Conservation (phyloP, 192 early-diverging fungal species). For the Gryganskiella cystojenkinii region DNA sequence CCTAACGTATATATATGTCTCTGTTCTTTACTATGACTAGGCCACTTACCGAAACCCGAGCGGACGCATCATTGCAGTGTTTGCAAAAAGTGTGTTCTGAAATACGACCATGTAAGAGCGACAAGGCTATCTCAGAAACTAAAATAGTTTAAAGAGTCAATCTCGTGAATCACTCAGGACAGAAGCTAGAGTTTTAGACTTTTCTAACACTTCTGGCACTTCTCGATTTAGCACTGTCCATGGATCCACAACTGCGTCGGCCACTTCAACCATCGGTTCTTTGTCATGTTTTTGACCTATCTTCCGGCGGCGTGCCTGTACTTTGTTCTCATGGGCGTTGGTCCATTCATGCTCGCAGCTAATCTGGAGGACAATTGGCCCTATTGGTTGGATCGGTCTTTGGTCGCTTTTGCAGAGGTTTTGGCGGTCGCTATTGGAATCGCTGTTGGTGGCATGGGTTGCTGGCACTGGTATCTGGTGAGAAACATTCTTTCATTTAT, state of each 20-base stretch:
- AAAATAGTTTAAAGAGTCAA: not conserved
- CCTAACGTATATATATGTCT: not conserved
- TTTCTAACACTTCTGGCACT: not conserved
- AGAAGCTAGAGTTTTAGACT: too few species aligned
- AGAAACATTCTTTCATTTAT: not conserved
- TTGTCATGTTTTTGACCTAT: conserved; percentile 77
- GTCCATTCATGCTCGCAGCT: conserved; percentile 59
- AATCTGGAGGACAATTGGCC: conserved; percentile 60
- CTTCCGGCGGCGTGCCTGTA: conserved; percentile 59
- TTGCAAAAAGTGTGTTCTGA: conserved; percentile 78
- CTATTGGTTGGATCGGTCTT: conserved; percentile 61
- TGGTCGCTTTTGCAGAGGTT: conserved; percentile 61
- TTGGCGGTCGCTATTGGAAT: conserved; percentile 65
- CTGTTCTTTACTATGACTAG: conserved; percentile 25
- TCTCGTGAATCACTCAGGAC: not conserved
- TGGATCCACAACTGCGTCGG: conserved; percentile 89
- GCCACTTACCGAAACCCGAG: conserved; percentile 78
- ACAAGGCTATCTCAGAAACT: not conserved
- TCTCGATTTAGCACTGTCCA: conserved; percentile 66
- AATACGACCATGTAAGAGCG: conserved; percentile 72
- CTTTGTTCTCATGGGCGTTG: conserved; percentile 56
- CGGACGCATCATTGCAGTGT: conserved; percentile 84
- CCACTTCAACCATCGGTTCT: conserved; percentile 79
- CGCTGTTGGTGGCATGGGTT: conserved; percentile 62
- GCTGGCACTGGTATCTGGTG: conserved; percentile 72